Base-by-base conservation (phyloP, 257 asterid genomes). In the Craterostigma plantagineum region DNA sequence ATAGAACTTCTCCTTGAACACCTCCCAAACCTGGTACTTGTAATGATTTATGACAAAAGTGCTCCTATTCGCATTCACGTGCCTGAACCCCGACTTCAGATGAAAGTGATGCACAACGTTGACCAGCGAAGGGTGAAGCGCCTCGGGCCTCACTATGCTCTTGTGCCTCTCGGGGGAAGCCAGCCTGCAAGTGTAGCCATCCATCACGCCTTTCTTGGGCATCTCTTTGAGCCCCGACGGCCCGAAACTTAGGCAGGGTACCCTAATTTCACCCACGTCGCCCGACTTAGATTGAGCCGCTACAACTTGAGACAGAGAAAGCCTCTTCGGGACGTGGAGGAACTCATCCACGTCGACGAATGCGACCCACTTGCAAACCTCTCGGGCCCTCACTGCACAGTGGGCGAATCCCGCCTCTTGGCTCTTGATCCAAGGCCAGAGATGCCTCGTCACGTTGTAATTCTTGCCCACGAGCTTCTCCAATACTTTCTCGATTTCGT, bases 341-440 rank as follows among this genome's bases (percentile, higher is more conserved):
- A 70, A 77, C 56, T 70, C 91, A 35, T 77, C 91, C 0, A 77
- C 91, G 14, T 73, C 91, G 17, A 77, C 65, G 51, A 77, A 77
- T 16, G 71, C 79, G 38, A 77, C 78, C 91, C 91, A 73, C 8
- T 65, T 63, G 16, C 84, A 73, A 1, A 53, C 50, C 42, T 54
- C 63, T 27, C 62, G 46, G 3, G 84, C 78, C 34, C 71, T 60
- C 43, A 73, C 42, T 0, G 80, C 84, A 62, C 91, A 77, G 33
- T 77, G 84, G 3, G 91, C 62, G 34, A 77, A 73, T 8, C 91
- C 84, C 4, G 81, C 80, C 41, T 77, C 91, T 34, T 77, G 91
- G 11, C 69, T 58, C 61, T 77, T 77, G 55, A 70, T 58, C 91
- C 91, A 77, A 10, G 91, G 84, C 91, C 91, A 77, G 12, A 58